phyloP scores from a whole-genome alignment of 352 stramenopile genomes.

The Phytophthora sansomeana region DNA sequence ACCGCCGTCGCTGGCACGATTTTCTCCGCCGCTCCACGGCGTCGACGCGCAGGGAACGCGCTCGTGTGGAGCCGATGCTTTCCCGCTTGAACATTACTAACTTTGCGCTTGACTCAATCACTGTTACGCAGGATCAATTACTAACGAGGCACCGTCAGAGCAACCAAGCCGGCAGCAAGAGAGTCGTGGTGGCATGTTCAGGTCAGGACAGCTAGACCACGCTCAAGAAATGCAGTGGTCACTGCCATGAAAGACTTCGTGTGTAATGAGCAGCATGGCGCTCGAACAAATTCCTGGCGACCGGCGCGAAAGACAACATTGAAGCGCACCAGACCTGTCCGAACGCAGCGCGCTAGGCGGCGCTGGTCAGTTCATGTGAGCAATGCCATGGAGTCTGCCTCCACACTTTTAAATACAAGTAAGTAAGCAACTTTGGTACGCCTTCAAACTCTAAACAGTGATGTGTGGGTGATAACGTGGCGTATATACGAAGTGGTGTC shows the following conservation, averaged over 20 bases:
- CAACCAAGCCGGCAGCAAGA: neutral
- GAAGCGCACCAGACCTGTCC: neutral
- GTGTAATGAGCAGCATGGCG: slow-evolving; percentile 17
- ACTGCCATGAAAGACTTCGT: slow-evolving; percentile 6
- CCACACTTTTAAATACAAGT: too few species aligned
- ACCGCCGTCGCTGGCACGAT: slow-evolving; percentile 9
- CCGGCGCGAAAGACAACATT: slow-evolving; percentile 32
- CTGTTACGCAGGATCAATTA: slow-evolving; percentile 26
- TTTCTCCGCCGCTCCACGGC: slow-evolving; percentile 2
- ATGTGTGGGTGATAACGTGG: too few species aligned
- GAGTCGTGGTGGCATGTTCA: neutral
- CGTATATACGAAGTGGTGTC: too few species aligned
- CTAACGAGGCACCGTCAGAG: slow-evolving; percentile 14
- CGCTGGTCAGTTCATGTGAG: too few species aligned
- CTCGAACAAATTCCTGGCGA: neutral
- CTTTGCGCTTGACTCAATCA: slow-evolving; percentile 23
- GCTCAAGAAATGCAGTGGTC: slow-evolving; percentile 23
- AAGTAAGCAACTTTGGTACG: too few species aligned
- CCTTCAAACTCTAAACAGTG: too few species aligned
- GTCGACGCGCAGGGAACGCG: too few species aligned
- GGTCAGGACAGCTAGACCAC: slow-evolving; percentile 15
- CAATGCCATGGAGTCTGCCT: too few species aligned
- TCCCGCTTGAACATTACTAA: slow-evolving; percentile 19
- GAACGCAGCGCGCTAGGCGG: too few species aligned
- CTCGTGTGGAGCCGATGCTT: neutral